Percentiles rank a stretch among this genome's conserved stretches.
These are phyloP conservation scores for Linnemannia zychae DNA, from an alignment of 192 early-diverging fungal genomes.

Conservation along the genomic window DNA sequence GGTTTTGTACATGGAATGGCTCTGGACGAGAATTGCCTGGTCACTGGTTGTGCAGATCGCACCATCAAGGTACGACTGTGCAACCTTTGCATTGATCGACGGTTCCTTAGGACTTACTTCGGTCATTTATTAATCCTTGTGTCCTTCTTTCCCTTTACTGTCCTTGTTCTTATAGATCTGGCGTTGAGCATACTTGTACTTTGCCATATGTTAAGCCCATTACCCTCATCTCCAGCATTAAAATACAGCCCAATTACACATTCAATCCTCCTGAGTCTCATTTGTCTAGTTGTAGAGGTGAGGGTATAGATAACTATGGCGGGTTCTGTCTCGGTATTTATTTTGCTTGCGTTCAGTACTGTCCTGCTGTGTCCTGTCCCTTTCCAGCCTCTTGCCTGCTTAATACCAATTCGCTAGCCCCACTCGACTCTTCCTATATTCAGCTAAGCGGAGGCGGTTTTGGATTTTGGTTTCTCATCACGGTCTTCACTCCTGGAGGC, in stretches of 20 bases:
- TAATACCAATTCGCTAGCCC: too few species aligned
- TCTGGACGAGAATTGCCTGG: slow-evolving; percentile 56
- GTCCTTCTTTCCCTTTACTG: background rate
- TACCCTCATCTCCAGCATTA: background rate
- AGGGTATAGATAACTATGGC: too few species aligned
- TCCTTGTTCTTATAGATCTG: background rate
- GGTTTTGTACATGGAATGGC: slow-evolving; percentile 67
- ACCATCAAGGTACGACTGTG: slow-evolving; percentile 59
- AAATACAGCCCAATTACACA: background rate
- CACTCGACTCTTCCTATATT: too few species aligned
- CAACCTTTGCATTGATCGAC: background rate
- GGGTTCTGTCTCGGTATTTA: too few species aligned
- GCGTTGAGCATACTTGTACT: background rate
- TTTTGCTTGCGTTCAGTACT: too few species aligned
- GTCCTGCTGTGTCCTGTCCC: too few species aligned
- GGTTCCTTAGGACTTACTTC: background rate
- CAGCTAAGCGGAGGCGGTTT: background rate
- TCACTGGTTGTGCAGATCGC: slow-evolving; percentile 65
- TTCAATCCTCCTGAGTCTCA: too few species aligned
- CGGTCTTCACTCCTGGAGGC: slow-evolving; percentile 57
- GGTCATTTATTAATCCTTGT: background rate
- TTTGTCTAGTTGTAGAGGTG: too few species aligned
- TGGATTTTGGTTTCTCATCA: slow-evolving; percentile 26
- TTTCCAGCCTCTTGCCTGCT: too few species aligned
- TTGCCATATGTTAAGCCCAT: background rate